Evolutionary conservation across 2,329 filamentous ascomycete species (phyloP), one percentile per base, ranked within the genome.

Genomic region (Aspergillus caelatus): DNA sequence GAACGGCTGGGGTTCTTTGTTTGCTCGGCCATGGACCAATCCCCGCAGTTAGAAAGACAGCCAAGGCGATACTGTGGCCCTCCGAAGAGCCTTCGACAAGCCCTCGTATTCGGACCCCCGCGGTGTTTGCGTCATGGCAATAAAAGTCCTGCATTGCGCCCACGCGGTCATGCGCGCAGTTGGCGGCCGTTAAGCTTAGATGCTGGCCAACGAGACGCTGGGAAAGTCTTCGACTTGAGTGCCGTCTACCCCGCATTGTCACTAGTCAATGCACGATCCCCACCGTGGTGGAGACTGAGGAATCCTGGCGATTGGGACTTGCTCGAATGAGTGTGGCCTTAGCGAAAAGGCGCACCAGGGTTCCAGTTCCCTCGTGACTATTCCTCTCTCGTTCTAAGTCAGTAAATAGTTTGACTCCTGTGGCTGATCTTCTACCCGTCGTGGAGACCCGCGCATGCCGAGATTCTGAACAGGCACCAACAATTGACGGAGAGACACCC

Each of bases 201-300:
- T 53, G 16, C n/a, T 34, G 30, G 32, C 12, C 52, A 54, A 54
- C 52, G n/a, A 34, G 26, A 30, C 7, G 14, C n/a, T 4, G 3
- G 4, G n/a, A 34, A 4, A 19, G 23, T 10, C 3, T 23, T 1
- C 52, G 5, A n/a, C 2, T 36, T 3, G 52, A 16, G n/a, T 36
- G 11, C 32, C n/a, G 32, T 19, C 34, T 55, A 9, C 52, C 52
- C 52, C 52, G 52, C 52, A 55, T 55, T 39, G 52, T 55, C 21
- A 6, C 52, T 36, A 55, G 52, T 54, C 34, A 16, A 55, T 55
- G 52, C 52, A 36, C 52, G 11, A 54, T n/a, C 52, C 52, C 16
- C 52, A 23, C 52, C 10, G 21, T n/a, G 30, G 52, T 54, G 52
- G 52, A 23, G 32, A 23, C 19, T 0, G 32, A 39, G n/a, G 52